Conservation (phyloP, 179 eudicot genomes). For the Pouteria campechiana region DNA sequence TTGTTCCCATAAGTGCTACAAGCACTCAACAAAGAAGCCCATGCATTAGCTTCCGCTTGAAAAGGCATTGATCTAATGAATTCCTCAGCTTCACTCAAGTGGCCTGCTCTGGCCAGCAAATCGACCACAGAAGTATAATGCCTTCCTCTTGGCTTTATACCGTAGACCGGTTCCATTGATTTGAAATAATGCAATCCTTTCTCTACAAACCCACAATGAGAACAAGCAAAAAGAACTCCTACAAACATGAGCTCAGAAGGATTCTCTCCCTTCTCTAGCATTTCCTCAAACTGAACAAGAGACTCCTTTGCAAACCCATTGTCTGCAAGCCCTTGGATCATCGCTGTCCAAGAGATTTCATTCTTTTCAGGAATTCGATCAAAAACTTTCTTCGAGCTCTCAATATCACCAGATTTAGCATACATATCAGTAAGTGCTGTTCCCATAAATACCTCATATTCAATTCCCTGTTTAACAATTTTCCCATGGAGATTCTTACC, state of each 20-base stretch:
- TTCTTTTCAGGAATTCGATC: constrained; percentile 18
- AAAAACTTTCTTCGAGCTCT: constrained; percentile 20
- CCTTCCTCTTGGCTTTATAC: constrained; percentile 19
- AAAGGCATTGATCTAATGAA: constrained; percentile 21
- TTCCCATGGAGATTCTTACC: constrained; percentile 29
- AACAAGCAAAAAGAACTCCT: constrained; percentile 35
- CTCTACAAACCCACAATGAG: constrained; percentile 35
- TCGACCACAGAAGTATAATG: constrained; percentile 33
- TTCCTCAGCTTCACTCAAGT: constrained; percentile 26
- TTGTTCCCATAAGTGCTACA: constrained; percentile 16
- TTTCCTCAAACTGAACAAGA: constrained; percentile 24
- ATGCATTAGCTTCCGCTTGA: constrained; percentile 17
- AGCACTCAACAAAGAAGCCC: constrained; percentile 37
- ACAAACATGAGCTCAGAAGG: constrained; percentile 31
- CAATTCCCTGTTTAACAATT: constrained; percentile 23
- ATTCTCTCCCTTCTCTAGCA: constrained; percentile 8
- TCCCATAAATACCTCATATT: constrained; percentile 20
- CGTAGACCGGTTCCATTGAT: constrained; percentile 26
- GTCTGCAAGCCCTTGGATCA: constrained; percentile 49
- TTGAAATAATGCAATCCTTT: constrained; percentile 26
- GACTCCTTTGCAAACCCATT: constrained; percentile 34
- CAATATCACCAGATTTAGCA: constrained; percentile 32
- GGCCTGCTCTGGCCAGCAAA: constrained; percentile 33
- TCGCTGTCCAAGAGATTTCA: constrained; percentile 39
- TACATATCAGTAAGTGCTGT: constrained; percentile 37